Base-by-base conservation (phyloP, 441 rosid species). In the Capsella rubella region DNA sequence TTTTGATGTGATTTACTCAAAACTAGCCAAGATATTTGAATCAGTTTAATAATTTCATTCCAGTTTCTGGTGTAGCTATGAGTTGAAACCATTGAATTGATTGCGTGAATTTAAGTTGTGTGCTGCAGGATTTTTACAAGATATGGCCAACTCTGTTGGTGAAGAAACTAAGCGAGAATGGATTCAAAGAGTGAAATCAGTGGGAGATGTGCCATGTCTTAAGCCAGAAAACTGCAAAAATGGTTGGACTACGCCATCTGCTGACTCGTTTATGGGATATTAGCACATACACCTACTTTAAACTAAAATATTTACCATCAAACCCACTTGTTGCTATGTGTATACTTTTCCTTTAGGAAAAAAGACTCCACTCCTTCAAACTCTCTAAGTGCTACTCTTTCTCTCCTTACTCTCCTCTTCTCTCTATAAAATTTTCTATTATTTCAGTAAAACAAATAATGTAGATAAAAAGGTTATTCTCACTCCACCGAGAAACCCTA, bases 231-330 rank as follows among this genome's bases (percentile, higher is more conserved):
- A 84, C 50, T 85, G 86, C 80, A 46, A 80, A 69, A 92, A 86
- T 58, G 88, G 95, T 55, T 95, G 99, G 99, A 84, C 97, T 18
- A 84, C 90, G 6, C 97, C 99, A 2, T 79, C 92, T 31, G 91
- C 92, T 8, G 78, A 86, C 40, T 74, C 47, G 9, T 95, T 95
- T 73, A 84, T 87, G 97, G 93, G 21, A 18, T 18, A 18, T 18
- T 18, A 18, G 21, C 1, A 18, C 21, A 18, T 18, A 18, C 21
- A 18, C 21, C 21, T 18, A 18, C 21, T 18, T 18, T 18, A 18
- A 18, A 18, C 1, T 18, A 18, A 18, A 18, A 18, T 18, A 18
- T 18, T 18, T 1, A 18, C 21, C 21, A 18, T 18, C 21, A 18
- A 18, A 18, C 21, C 21, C 21, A 18, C 21, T 18, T 18, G 21